Evolutionary conservation across 2,329 filamentous ascomycete genomes (phyloP), one percentile per base, ranked within the genome.

Genomic region (Pseudogymnoascus sp.): DNA sequence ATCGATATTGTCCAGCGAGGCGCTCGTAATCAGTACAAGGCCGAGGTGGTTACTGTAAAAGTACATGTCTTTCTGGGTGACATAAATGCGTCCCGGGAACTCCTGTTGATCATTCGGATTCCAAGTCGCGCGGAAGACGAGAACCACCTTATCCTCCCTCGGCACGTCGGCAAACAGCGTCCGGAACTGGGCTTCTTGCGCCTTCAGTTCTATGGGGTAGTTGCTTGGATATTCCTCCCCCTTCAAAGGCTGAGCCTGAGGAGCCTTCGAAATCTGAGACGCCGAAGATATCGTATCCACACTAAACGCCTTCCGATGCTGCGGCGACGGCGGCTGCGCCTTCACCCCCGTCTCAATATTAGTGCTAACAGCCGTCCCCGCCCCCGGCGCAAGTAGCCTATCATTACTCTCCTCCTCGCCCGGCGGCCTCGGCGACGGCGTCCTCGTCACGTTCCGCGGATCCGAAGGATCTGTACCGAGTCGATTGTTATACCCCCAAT

Each of bases 11-110:
- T 87, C 83, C 63, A 99, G 80, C 62, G 82, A 85, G 60, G 95
- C 84, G 14, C 84, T 84, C 60, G 92, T 93, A 1, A 93, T 90
- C 36, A 96, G 81, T 0, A 97, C 89, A 5, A 99, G 82, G 5
- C 94, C 94, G 73, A 97, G 86, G 71, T 97, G 90, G 71, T 97
- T 90, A 69, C 92, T 95, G 75, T 97, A 99, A 72, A 99, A 97
- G 74, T 96, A 97, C 73, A 99, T 86, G 66, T 92, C 89, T 65
- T 88, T 86, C 0, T 88, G 82, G 0, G 93, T 97, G 64, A 96
- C 87, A 73, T 95, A 99, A 23, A 96, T 86, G 61, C 94, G 85
- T 0, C 94, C 88, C 7, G 88, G 87, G 64, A 97, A 91, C 64
- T 90, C 87, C 74, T 90, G 87, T 67, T 86, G 83, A 61, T 89